These are phyloP conservation scores for Penicillium sp. DNA, from an alignment of 2,329 filamentous ascomycete genomes.

Conservation along the genomic window DNA sequence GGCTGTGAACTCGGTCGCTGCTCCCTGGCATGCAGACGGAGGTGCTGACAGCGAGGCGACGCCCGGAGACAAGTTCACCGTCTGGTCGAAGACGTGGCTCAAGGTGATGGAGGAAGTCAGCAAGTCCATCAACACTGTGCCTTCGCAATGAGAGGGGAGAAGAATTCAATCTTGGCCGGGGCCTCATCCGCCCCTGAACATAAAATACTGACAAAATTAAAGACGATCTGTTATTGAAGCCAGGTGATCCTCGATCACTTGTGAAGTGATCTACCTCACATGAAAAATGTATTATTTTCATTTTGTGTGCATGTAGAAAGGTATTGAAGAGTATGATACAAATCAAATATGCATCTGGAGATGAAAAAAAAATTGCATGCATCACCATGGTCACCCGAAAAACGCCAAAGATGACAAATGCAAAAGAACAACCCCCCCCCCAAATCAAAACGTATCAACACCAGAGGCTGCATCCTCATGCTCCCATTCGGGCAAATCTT, in stretches of 20 bases:
- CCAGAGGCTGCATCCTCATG: conserved; percentile 19
- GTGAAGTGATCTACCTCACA: too few species aligned
- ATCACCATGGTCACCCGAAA: neutral
- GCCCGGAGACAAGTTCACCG: conserved; percentile 68
- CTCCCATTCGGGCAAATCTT: conserved; percentile 37
- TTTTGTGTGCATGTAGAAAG: conserved; percentile 14
- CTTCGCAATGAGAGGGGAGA: neutral
- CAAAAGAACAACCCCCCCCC: neutral
- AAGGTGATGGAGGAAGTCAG: conserved; percentile 40
- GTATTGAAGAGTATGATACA: conserved; percentile 14
- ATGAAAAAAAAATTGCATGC: neutral
- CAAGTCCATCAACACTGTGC: conserved; percentile 21
- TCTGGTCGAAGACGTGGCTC: conserved; percentile 62
- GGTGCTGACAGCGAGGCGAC: conserved; percentile 47
- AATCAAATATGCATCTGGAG: neutral
- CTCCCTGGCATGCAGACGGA: conserved; percentile 64
- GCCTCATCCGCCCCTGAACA: neutral
- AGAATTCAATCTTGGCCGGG: too few species aligned
- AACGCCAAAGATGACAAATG: neutral
- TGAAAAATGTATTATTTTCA: too few species aligned
- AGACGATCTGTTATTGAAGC: too few species aligned
- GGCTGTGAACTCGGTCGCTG: conserved; percentile 63
- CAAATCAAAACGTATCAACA: conserved; percentile 2
- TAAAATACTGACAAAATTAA: too few species aligned
- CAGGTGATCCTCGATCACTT: too few species aligned